These are phyloP conservation scores for Daldinia concentrica DNA, from an alignment of 495 filamentous ascomycete genomes.

Conservation along the genomic window DNA sequence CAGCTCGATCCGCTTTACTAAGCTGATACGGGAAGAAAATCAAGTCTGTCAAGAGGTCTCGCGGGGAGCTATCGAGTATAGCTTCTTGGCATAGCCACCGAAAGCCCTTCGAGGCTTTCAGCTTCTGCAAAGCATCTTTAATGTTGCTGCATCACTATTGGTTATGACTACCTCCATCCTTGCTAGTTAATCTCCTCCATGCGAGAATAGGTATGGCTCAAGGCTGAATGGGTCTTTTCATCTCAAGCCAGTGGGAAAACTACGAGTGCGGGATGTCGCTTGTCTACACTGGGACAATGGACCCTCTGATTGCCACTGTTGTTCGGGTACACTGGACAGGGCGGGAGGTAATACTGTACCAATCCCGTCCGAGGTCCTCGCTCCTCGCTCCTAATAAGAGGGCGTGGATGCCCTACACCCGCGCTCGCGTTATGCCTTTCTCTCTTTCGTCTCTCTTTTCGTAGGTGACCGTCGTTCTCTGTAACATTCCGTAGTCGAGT, in stretches of 20 bases:
- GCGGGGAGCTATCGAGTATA: constrained; percentile 37
- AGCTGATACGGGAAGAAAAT: constrained; percentile 17
- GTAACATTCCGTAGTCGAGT: constrained; percentile 4
- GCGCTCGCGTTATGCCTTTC: constrained; percentile 19
- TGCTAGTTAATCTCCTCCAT: constrained; percentile 43
- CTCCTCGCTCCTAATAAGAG: constrained; percentile 28
- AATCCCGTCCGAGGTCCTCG: constrained; percentile 2
- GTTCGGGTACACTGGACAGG: constrained; percentile 13
- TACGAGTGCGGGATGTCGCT: constrained; percentile 1
- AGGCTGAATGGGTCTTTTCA: constrained; percentile 41
- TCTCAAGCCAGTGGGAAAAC: constrained; percentile 24
- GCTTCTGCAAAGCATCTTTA: constrained; percentile 43
- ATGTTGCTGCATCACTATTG: constrained; percentile 31
- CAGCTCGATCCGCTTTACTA: constrained; percentile 22
- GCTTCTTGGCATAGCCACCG: constrained; percentile 41
- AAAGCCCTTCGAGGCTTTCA: constrained; percentile 37
- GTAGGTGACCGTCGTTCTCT: constrained; percentile 23
- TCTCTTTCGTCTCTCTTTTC: constrained; percentile 13
- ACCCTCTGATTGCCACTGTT: constrained; percentile 22
- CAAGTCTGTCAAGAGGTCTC: constrained; percentile 17
- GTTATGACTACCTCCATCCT: constrained; percentile 25
- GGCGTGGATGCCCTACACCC: constrained; percentile 10
- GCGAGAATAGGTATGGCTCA: constrained; percentile 35
- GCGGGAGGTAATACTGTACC: constrained; percentile 3
- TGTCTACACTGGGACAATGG: constrained; percentile 18